Evolutionary conservation across 495 filamentous ascomycete species (phyloP), one percentile per base, ranked within the genome.

Genomic region (Xylaria sp.): DNA sequence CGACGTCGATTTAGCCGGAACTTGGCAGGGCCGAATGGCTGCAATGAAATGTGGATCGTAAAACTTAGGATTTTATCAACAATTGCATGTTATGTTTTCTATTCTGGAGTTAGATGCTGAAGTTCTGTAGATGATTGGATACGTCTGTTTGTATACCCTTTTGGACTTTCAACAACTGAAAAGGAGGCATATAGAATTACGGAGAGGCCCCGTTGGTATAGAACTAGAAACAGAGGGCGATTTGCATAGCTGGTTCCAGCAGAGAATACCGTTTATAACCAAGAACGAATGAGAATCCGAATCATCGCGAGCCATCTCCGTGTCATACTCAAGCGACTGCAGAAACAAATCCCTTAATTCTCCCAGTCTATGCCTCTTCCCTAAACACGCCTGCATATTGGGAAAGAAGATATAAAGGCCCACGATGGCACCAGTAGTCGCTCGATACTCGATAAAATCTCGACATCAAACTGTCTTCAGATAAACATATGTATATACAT

Each of bases 131-230:
- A 31, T 17, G 3, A 53, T 14, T 26, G 24, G 26, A 53, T n/a
- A 15, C 14, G 53, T 5, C 19, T 14, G 37, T 26, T 24, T 61
- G 4, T 43, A 61, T 61, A 43, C 59, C 33, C 35, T 41, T 61
- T 41, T 15, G 59, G 26, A 26, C 59, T 61, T 61, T 61, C 59
- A 61, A 61, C 59, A 61, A 61, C 37, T 61, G 12, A 40, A 40
- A 61, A 61, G 33, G 59, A 61, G 59, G 37, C 37, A 15, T 43
- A 61, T 55, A 29, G 26, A 29, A 55, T 12, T 17, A 55, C 5
- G 15, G 24, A 29, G 24, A 29, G 24, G 4, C 6, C 6, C 14
- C 26, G 52, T 55, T 31, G 35, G 35, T 59, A 37, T 59, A 21
- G 12, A n/a, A 21, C 31, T 37, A 37, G 57, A 26, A 4, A 43